Conservation (phyloP, 208 protist species). For the Crithidia expoeki region DNA sequence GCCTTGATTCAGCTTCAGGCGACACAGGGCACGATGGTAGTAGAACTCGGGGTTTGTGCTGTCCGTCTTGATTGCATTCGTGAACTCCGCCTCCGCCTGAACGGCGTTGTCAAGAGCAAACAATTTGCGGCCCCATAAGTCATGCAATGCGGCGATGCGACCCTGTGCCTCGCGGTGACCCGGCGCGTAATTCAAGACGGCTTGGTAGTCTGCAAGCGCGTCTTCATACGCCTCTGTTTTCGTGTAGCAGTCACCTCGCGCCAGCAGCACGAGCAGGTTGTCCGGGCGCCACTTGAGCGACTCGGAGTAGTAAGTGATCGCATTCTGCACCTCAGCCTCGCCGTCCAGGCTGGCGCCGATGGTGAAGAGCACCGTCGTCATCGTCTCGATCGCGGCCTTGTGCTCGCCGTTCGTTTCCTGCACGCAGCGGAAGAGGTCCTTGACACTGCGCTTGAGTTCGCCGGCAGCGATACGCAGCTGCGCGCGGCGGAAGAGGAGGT, state of each 20-base stretch:
- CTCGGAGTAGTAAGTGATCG: constrained; percentile 86
- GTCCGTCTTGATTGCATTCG: constrained; percentile 78
- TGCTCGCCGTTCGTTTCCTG: constrained; percentile 83
- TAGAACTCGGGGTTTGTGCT: constrained; percentile 76
- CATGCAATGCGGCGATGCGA: constrained; percentile 82
- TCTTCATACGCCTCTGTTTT: constrained; percentile 79
- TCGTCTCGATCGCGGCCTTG: constrained; percentile 76
- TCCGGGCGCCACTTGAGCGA: constrained; percentile 86
- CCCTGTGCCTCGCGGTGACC: constrained; percentile 50
- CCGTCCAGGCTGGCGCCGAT: constrained; percentile 65
- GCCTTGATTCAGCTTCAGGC: constrained; percentile 79
- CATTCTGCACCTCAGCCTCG: constrained; percentile 54
- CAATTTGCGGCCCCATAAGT: constrained; percentile 82
- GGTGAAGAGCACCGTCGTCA: constrained; percentile 83
- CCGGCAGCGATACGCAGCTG: constrained; percentile 65
- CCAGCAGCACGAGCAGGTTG: constrained; percentile 84
- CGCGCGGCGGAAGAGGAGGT: constrained; percentile 77
- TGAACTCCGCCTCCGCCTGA: constrained; percentile 85
- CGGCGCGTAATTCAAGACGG: constrained; percentile 61
- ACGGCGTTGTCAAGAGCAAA: constrained; percentile 45
- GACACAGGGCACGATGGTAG: constrained; percentile 81
- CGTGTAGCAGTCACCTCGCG: constrained; percentile 86
- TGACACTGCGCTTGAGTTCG: constrained; percentile 71
- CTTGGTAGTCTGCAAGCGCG: constrained; percentile 75
- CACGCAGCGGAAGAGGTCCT: constrained; percentile 85